Evolutionary conservation across 768 basidiomycete genomes (phyloP), one percentile per base, ranked within the genome.

Genomic region (Nidularia pulvinata): DNA sequence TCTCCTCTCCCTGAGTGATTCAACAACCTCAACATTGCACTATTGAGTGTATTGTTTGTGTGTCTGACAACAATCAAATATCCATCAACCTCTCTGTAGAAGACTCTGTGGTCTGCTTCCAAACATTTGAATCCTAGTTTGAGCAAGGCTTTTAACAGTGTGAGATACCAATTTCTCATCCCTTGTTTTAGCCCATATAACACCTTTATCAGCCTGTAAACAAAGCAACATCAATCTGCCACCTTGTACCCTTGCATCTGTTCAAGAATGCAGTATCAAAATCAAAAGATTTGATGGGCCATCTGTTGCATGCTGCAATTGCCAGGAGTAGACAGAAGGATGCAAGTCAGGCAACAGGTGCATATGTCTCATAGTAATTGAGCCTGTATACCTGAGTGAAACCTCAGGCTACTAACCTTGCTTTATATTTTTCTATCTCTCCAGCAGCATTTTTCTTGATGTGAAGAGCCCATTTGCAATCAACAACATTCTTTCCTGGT

Each of bases 321-420:
- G 48, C 48, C 10, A 49, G 11, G 48, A 49, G 7, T 25, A 49
- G 7, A 25, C 48, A 35, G 10, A 49, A 7, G 9, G 48, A 25
- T 34, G 48, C 32, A 25, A 49, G 16, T 19, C 33, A 6, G 22
- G 48, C 48, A 32, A 49, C 48, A 25, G 48, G 48, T 33, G 48
- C 48, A 49, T 49, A 49, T 7, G 48, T 49, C 7, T 49, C 48
- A 34, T 7, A n/a, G n/a, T n/a, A n/a, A n/a, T n/a, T n/a, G n/a
- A n/a, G n/a, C n/a, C n/a, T n/a, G n/a, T n/a, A n/a, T 7, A 49
- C 32, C 22, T 49, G 48, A 7, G 48, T 7, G 22, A 49, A 49
- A 7, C 48, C 48, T 10, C 22, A 22, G 13, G 48, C 48, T 7
- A 49, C 33, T 7, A 49, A 34, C 30, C 48, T 6, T 7, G 48